These are phyloP conservation scores for Haplosporangium sp. DNA, from an alignment of 371 early-diverging fungal species.

Conservation along the genomic window DNA sequence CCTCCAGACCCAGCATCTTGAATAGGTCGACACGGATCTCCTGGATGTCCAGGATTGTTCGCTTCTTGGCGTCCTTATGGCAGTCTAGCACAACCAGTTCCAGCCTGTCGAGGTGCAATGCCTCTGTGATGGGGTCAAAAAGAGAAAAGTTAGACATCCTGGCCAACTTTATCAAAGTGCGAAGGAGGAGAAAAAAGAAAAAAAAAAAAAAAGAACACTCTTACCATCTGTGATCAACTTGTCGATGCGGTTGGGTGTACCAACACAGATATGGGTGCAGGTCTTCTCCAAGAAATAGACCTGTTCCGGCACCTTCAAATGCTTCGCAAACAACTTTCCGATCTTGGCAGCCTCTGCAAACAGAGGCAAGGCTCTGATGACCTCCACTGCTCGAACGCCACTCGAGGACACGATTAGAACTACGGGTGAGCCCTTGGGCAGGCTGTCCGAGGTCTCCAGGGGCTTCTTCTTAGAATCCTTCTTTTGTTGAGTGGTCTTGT, in stretches of 20 bases:
- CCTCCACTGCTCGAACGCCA: slow-evolving; percentile 79
- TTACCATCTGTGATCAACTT: slow-evolving; percentile 73
- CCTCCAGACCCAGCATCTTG: slow-evolving; percentile 47
- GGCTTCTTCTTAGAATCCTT: slow-evolving; percentile 57
- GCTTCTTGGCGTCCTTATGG: slow-evolving; percentile 78
- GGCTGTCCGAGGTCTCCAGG: slow-evolving; percentile 60
- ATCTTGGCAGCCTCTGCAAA: slow-evolving; percentile 66
- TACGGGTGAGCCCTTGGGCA: slow-evolving; percentile 67
- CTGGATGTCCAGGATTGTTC: slow-evolving; percentile 80
- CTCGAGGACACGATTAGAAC: slow-evolving; percentile 80
- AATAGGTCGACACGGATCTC: slow-evolving; percentile 79
- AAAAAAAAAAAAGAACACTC: neutral
- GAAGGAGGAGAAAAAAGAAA: neutral
- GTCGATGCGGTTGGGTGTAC: slow-evolving; percentile 85
- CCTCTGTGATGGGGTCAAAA: slow-evolving; percentile 40
- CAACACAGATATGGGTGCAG: slow-evolving; percentile 78
- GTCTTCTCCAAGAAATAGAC: slow-evolving; percentile 65
- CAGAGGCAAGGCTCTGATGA: slow-evolving; percentile 62
- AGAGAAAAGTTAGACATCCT: neutral
- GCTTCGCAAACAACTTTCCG: slow-evolving; percentile 88
- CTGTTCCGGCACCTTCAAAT: slow-evolving; percentile 85
- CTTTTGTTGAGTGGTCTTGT: slow-evolving; percentile 51
- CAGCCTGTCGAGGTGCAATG: slow-evolving; percentile 73
- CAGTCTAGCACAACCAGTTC: slow-evolving; percentile 80
- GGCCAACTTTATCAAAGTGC: neutral